These are phyloP conservation scores for Coemansia erecta DNA, from an alignment of 192 early-diverging fungal species.

Conservation along the genomic window DNA sequence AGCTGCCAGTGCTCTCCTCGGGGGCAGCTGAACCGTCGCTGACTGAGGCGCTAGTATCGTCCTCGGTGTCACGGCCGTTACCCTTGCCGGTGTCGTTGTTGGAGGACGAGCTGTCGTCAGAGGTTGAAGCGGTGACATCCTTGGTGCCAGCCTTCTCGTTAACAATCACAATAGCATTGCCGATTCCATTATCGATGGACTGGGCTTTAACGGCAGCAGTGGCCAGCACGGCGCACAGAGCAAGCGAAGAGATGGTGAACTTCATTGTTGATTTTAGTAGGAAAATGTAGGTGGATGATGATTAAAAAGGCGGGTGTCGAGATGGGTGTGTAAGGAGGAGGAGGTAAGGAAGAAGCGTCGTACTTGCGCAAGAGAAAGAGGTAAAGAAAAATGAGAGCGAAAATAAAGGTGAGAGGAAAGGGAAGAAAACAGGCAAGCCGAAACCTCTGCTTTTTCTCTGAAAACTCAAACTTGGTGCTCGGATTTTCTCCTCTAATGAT, in stretches of 20 bases:
- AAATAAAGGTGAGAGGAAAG: neutral
- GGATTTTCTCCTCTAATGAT: too few relatives aligned
- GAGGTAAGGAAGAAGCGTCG: neutral
- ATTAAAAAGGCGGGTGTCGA: neutral
- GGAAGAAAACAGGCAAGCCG: neutral
- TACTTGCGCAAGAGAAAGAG: neutral
- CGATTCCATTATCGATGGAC: conserved; percentile 8
- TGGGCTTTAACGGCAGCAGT: conserved; percentile 22
- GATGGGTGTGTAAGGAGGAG: neutral
- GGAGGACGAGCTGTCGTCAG: neutral
- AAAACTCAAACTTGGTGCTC: neutral
- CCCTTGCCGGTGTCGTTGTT: neutral
- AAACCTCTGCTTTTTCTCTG: neutral
- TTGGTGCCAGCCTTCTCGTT: conserved; percentile 7
- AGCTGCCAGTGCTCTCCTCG: neutral
- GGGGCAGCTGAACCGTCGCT: neutral
- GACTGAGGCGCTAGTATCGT: neutral
- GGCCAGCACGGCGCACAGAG: conserved; percentile 30
- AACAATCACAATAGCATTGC: conserved; percentile 10
- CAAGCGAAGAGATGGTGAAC: conserved; percentile 24
- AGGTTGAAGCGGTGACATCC: neutral
- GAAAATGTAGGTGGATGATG: neutral
- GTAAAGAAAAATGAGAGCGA: neutral
- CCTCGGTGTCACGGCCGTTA: neutral
- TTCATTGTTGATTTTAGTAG: conserved; percentile 16